Evolutionary conservation across 176 grass and related monocot species (phyloP), one percentile per base, ranked within the genome.

Genomic region (Avena sativa): DNA sequence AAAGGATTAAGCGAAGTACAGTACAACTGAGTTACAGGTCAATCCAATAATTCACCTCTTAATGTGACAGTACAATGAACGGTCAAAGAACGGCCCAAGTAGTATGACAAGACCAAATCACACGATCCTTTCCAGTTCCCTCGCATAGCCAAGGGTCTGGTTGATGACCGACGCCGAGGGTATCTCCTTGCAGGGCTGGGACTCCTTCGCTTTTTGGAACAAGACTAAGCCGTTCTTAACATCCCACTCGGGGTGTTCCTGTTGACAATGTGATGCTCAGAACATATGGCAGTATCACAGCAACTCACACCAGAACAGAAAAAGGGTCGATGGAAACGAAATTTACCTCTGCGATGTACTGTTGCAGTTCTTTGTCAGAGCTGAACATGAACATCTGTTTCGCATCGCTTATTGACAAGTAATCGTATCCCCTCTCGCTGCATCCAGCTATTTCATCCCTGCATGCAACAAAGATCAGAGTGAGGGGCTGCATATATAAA

Each of bases 361-460:
- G 85, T 3, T 89, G 87, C 90, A 99, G 87, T 76, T 99, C 92
- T 78, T 99, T 87, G 86, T 96, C 94, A 69, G 92, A 94, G 60
- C 60, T 94, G 74, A 94, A 99, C 94, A 92, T 96, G 19, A 99
- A 67, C 82, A 96, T 94, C 79, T 96, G 90, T 69, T 96, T 96
- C 11, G 97, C 97, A 79, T 99, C 92, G 81, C 86, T 87, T 85
- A 90, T 85, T 59, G 97, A 88, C 70, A 99, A 86, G 88, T 87
- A 99, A 84, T 96, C 97, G 71, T 96, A 99, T 23, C 94, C 92
- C 86, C 90, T 99, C 81, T 99, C 92, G 26, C 90, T 99, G 85
- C 97, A 99, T 57, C 94, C 97, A 58, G 97, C 94, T 52, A 99
- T 96, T 82, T 99, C 97, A 89, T 98, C 97, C 82, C 97, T 98